Evolutionary conservation across 495 filamentous ascomycete species (phyloP), one percentile per base, ranked within the genome.

Genomic region (Penicillium odoratum): DNA sequence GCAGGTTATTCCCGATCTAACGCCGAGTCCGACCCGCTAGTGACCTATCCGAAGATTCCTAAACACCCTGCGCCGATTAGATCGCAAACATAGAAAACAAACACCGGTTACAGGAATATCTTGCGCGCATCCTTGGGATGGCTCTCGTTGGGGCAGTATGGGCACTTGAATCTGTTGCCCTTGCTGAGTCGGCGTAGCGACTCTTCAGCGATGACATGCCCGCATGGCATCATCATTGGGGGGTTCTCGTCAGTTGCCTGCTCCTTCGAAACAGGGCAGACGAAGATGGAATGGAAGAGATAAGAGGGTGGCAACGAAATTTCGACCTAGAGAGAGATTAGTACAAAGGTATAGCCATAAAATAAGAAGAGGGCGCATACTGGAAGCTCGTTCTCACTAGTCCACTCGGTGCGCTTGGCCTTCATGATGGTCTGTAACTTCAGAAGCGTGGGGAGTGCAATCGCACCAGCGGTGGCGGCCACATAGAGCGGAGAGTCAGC

Each of bases 151-250:
- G 94, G 94, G 68, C 94, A 99, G 67, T 99, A 99, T 0, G 94
- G 95, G 63, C 94, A 99, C 70, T 98, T 99, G 77, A 96, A 90
- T 48, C 87, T 73, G 34, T 74, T 82, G 0, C 89, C 88, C 75
- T 94, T 97, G 49, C 86, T 87, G 38, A 96, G 70, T 53, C 83
- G 81, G 57, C 84, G 81, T 48, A 99, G 74, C 6, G 86, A 90
- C 72, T 97, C 93, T 54, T 87, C 82, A 16, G 91, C 90, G 53
- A 99, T 86, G 30, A 98, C 93, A 70, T 99, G 94, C 7, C 94
- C 94, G 65, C 94, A 99, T 3, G 92, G 92, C 72, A 99, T 88
- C 85, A 97, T 96, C 88, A 97, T 94, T 2, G 94, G 94, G 16
- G 94, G 93, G 69, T 98, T 99, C 16, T 77, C 69, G 64, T 97